phyloP scores from a whole-genome alignment of 768 basidiomycete genomes.

The Coprinopsis marcescibilis region DNA sequence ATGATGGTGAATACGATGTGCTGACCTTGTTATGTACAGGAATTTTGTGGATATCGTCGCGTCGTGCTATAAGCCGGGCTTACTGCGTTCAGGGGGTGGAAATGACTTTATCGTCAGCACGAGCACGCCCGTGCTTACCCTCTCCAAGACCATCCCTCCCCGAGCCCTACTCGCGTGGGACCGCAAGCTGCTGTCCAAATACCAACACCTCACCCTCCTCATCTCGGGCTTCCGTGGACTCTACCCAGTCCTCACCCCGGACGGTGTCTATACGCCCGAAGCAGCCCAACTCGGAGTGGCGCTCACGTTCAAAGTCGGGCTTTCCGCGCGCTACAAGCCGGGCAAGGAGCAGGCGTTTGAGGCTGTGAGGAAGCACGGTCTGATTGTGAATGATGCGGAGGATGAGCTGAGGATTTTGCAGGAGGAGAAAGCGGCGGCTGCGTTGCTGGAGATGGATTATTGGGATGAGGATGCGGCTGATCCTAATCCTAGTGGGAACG shows the following conservation, averaged over 20 bases:
- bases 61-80: constrained; percentile 53
- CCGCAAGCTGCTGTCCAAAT: constrained; percentile 48
- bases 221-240: constrained; percentile 49
- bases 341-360: constrained; percentile 41
- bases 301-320: constrained; percentile 56
- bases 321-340: constrained; percentile 58
- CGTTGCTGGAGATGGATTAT: constrained; percentile 21
- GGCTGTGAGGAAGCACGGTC: constrained; percentile 43
- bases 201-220: constrained; percentile 58
- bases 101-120: constrained; percentile 52
- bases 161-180: constrained; percentile 76
- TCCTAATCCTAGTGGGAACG: constrained; percentile 10
- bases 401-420: constrained; percentile 31
- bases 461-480: constrained; percentile 3
- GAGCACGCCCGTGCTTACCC: constrained; percentile 47
- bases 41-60: constrained; percentile 59
- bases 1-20: too few species aligned
- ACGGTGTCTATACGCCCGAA: constrained; percentile 32
- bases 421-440: constrained; percentile 28
- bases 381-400: constrained; percentile 39
- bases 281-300: constrained; percentile 29
- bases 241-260: constrained; percentile 46
- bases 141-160: constrained; percentile 49
- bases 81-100: constrained; percentile 39
- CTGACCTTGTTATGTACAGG: constrained; percentile 25